A percentile compares a stretch with the other conserved stretches of the same genome.
phyloP scores from a whole-genome alignment of 129 eudicot genomes.

The Heracleum sosnowskyi region DNA sequence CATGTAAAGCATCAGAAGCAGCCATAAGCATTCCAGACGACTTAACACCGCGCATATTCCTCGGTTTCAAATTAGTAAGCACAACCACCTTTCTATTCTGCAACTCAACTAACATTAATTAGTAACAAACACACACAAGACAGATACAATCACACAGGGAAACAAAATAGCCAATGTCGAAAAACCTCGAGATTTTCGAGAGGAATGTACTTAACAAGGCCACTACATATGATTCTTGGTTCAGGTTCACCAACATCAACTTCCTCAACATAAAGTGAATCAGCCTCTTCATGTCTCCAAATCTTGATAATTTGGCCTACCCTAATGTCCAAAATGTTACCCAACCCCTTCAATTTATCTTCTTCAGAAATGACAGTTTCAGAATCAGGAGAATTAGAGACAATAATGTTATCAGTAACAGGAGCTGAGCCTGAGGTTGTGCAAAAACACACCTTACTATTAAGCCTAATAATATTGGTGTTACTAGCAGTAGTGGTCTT shows the following conservation, averaged over 20 bases:
- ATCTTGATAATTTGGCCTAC: conserved; percentile 68
- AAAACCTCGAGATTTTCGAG: conserved; percentile 57
- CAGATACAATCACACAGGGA: background rate
- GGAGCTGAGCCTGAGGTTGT: conserved; percentile 16
- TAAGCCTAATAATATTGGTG: background rate
- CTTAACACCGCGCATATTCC: conserved; percentile 95
- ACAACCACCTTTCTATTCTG: conserved; percentile 65
- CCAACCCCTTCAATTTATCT: conserved; percentile 39
- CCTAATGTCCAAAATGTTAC: conserved; percentile 65
- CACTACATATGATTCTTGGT: conserved; percentile 85
- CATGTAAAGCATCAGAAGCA: conserved; percentile 95
- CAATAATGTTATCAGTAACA: background rate
- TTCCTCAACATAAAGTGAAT: conserved; percentile 84
- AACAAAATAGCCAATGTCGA: too few species aligned
- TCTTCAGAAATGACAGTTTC: conserved; percentile 11
- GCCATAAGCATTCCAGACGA: conserved; percentile 99
- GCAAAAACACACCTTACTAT: conserved; percentile 23
- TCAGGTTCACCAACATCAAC: conserved; percentile 81
- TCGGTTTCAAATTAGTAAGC: conserved; percentile 85
- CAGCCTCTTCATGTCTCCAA: conserved; percentile 92
- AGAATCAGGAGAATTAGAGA: conserved; percentile 15
- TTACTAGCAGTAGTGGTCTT: conserved; percentile 6
- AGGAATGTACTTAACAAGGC: conserved; percentile 78
- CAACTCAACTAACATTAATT: background rate
- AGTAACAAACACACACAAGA: background rate